A percentile compares a stretch with the other conserved stretches of the same genome.
Evolutionary conservation across 2,329 filamentous ascomycete genomes (phyloP).

Genomic region (Pseudocercospora crystallina): DNA sequence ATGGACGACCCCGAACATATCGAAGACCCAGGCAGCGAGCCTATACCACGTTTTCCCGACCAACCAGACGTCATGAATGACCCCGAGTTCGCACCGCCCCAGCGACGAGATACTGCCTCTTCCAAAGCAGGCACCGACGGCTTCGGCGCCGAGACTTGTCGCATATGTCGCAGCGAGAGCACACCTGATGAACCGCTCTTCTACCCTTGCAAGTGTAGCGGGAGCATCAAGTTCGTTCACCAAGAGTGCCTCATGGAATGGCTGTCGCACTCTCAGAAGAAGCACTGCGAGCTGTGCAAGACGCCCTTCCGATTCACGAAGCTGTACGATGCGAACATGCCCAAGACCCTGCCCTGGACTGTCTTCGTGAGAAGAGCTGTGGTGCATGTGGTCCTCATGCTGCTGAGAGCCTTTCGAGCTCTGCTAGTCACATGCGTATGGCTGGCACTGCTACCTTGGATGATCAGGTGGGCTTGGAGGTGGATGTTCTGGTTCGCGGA

Average conservation of each 20-base stretch:
- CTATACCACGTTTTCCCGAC: conserved; percentile 4
- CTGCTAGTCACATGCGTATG: conserved; percentile 80
- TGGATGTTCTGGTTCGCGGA: conserved; percentile 94
- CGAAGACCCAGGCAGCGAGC: background rate
- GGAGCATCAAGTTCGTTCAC: conserved; percentile 97
- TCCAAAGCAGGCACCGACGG: conserved; percentile 23
- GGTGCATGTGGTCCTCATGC: conserved; percentile 61
- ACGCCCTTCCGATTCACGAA: conserved; percentile 98
- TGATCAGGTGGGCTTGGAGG: conserved; percentile 89
- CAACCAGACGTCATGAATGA: conserved; percentile 58
- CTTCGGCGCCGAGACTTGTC: conserved; percentile 78
- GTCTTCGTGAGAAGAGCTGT: conserved; percentile 79
- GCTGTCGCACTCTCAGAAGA: conserved; percentile 98
- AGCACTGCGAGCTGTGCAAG: conserved; percentile 99
- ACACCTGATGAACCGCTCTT: conserved; percentile 82
- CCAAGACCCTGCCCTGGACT: conserved; percentile 72
- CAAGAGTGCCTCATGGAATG: conserved; percentile 98
- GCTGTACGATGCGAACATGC: conserved; percentile 94
- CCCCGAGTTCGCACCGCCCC: conserved; percentile 41
- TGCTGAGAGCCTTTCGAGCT: conserved; percentile 52
- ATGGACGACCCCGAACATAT: conserved; percentile 19
- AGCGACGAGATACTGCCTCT: conserved; percentile 25
- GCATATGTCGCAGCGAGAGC: conserved; percentile 91
- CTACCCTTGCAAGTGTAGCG: conserved; percentile 97
- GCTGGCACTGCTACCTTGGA: conserved; percentile 83